Percentiles rank a stretch among this genome's conserved stretches.
These are phyloP conservation scores for Abrus pulchellus DNA, from an alignment of 306 rosid genomes.

Conservation along the genomic window DNA sequence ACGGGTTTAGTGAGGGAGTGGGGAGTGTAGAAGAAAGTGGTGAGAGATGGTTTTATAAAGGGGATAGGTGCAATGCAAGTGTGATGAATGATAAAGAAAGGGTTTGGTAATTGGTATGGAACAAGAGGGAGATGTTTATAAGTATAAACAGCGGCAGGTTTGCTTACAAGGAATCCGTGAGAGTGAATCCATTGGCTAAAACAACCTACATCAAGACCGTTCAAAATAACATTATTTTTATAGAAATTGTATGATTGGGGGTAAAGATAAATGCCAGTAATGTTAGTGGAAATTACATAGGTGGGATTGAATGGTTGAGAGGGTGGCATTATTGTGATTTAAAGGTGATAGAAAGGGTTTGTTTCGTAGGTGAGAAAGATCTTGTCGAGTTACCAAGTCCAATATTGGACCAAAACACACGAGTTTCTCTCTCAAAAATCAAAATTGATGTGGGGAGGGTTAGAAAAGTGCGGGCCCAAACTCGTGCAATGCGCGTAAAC, in stretches of 20 bases:
- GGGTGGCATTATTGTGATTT: slow-evolving; percentile 21
- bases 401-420: slow-evolving; percentile 52
- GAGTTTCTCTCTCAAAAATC: slow-evolving; percentile 31
- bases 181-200: slow-evolving; percentile 75
- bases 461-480: slow-evolving; percentile 38
- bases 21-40: not conserved
- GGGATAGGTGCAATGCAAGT: not conserved
- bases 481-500: slow-evolving; percentile 60
- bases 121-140: not conserved
- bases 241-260: not conserved
- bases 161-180: slow-evolving; percentile 56
- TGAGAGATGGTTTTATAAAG: slow-evolving; percentile 46
- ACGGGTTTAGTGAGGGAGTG: slow-evolving; percentile 5
- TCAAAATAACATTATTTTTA: not conserved
- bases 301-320: not conserved
- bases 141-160: slow-evolving; percentile 55
- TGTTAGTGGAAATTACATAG: not conserved
- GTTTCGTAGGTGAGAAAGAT: slow-evolving; percentile 8
- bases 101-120: not conserved
- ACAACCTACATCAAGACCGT: slow-evolving; percentile 56
- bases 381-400: slow-evolving; percentile 45
- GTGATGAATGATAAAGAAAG: not conserved
- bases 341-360: not conserved
- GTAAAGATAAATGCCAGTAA: not conserved
- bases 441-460: not conserved